Evolutionary conservation across 2,329 filamentous ascomycete species (phyloP), one percentile per base, ranked within the genome.

Genomic region (Epichloe aotearoae): DNA sequence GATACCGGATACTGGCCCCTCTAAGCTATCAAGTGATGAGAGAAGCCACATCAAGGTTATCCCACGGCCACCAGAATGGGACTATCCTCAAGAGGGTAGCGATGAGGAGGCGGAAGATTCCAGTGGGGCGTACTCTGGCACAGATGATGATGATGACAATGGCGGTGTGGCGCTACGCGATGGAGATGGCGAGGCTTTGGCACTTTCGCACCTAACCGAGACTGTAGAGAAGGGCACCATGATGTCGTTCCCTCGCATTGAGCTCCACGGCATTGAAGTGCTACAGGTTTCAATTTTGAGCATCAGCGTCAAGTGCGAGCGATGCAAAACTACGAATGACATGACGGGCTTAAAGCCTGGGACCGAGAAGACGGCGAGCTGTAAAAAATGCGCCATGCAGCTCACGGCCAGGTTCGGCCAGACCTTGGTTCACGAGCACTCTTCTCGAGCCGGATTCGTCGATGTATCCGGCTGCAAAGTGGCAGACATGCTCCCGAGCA

Each of bases 1-100:
- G n/a, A 46, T 50, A 2, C 46, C 44, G 26, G 41, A 52, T 36
- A 39, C 46, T 12, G 54, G 53, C 3, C 51, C 58, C 4, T 41
- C 56, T 2, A 15, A 47, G 34, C 36, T 55, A 7, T 53, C 53
- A 15, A 61, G 62, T 8, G 68, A 71, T 44, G 80, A 79, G 30
- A 78, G 75, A 51, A 74, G 74, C 36, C 86, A 91, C 59, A 69
- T 93, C 46, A 77, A 83, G 53, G 69, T 85, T 52, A 87, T 93
- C 49, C 78, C 84, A 11, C 74, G 86, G 7, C 88, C 88, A 10
- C 84, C 85, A 0, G 88, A 94, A 64, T 94, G 88, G 88, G 66
- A 66, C 30, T 61, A 69, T 3, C 69, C 67, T 11, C 64, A 66
- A 19, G 70, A 70, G 12, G 67, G 68, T 14, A 34, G 43, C 43